A percentile compares a stretch with the other conserved stretches of the same genome.
Evolutionary conservation across 2,329 filamentous ascomycete genomes (phyloP).

Genomic region (Diaporthe ampelina): DNA sequence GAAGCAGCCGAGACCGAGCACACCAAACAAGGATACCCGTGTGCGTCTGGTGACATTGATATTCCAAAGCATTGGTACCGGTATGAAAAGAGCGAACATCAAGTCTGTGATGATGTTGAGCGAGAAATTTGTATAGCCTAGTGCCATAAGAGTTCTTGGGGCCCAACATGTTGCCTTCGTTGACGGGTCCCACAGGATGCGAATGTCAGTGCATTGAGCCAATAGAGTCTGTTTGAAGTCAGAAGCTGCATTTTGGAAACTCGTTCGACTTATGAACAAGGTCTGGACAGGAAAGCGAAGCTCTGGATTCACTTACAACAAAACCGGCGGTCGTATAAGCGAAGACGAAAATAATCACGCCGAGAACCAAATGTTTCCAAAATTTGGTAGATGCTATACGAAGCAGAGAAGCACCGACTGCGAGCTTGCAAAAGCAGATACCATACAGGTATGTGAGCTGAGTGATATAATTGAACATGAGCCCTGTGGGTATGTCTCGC

Average conservation of each 20-base stretch:
- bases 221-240: conserved; percentile 55
- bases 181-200: conserved; percentile 58
- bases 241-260: neutral
- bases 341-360: conserved; percentile 54
- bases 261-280: neutral
- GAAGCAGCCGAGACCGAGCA: conserved; percentile 48
- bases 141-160: conserved; percentile 52
- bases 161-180: conserved; percentile 59
- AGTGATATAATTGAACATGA: conserved; percentile 58
- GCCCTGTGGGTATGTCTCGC: conserved; percentile 51
- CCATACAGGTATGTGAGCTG: conserved; percentile 60
- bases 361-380: conserved; percentile 53
- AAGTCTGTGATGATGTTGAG: conserved; percentile 51
- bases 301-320: conserved; percentile 49
- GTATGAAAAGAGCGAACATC: conserved; percentile 49
- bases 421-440: conserved; percentile 58
- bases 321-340: conserved; percentile 52
- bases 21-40: conserved; percentile 45
- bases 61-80: conserved; percentile 48
- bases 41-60: conserved; percentile 49
- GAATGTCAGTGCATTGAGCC: conserved; percentile 62
- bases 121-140: conserved; percentile 59
- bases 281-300: neutral
- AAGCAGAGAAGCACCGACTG: conserved; percentile 57
- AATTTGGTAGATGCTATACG: conserved; percentile 55